Base-by-base conservation (phyloP, 805 yeast genomes). In the Barnettozyma populi region DNA sequence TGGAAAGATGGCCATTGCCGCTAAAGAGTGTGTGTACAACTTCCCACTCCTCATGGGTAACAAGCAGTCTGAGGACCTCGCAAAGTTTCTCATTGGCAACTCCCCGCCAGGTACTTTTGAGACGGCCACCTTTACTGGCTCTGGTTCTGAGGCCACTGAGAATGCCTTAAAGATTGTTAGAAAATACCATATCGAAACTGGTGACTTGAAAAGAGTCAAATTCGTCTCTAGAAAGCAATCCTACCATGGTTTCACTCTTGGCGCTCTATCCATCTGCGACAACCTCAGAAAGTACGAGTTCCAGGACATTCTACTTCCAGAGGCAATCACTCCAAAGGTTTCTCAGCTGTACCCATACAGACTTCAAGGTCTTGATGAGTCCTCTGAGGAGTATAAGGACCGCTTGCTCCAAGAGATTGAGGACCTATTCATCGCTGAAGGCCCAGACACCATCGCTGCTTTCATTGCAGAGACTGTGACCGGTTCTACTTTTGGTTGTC, bases 71-170 rank as follows among this genome's bases (percentile, higher is more conserved):
- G 78, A 74, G 50, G 66, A 63, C 9, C 56, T 74, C 25, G 73
- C 75, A 5, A 59, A 66, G 44, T 70, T 66, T 65, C 69, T 69
- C 61, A 77, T 61, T 49, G 71, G 68, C 9, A 62, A 66, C 48
- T 71, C 76, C n/a, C 75, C 75, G 44, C 52, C 55, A n/a, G 72
- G 70, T 14, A 68, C 73, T 7, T 73, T 73, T 55, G 67, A 64
- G 39, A 59, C 69, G 43, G 76, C 74, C 5, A 60, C 70, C 29
- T 71, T 70, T 62, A 72, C 78, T 44, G 80, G 81, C 49, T 76
- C 84, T 3, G 89, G 88, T 9, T 71, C 85, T 16, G 86, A 80
- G 63, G 78, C 85, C 19, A 81, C 78, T 58, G 86, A 80, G 60
- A 82, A 80, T 24, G 83, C 84, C 5, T 55, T 80, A 56, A 80